Evolutionary conservation across 495 filamentous ascomycete species (phyloP).

Genomic region (Hypoxylon cercidicola): DNA sequence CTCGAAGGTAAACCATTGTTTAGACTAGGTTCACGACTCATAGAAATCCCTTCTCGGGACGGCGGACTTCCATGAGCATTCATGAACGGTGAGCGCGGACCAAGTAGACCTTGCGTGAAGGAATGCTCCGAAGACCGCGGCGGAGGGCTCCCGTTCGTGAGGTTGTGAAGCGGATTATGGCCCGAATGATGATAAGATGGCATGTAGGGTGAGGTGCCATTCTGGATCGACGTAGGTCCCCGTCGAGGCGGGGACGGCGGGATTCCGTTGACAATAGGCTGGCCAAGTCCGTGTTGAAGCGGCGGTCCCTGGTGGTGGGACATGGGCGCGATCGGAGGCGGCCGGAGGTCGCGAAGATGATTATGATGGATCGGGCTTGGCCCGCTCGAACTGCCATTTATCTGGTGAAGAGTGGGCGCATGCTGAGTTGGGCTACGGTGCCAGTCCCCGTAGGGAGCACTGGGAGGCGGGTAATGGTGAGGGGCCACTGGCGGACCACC

Average conservation of each 20-base stretch:
- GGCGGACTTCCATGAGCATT: conserved; percentile 52
- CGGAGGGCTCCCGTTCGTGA: conserved; percentile 49
- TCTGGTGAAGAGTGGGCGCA: conserved; percentile 50
- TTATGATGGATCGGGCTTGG: conserved; percentile 51
- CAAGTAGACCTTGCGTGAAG: conserved; percentile 48
- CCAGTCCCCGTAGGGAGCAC: conserved; percentile 49
- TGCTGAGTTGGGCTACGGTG: conserved; percentile 47
- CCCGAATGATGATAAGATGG: conserved; percentile 42
- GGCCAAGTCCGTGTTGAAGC: conserved; percentile 53
- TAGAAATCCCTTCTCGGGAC: conserved; percentile 42
- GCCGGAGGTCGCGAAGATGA: conserved; percentile 55
- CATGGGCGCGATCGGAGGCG: conserved; percentile 52
- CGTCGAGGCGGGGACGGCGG: conserved; percentile 53
- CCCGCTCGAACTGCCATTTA: conserved; percentile 51
- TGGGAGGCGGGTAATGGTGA: conserved; percentile 54
- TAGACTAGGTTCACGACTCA: conserved; percentile 48
- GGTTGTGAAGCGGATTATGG: conserved; percentile 51
- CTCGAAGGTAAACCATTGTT: conserved; percentile 32
- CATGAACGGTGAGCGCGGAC: conserved; percentile 47
- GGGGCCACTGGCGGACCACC: conserved; percentile 41
- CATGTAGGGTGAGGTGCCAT: conserved; percentile 32
- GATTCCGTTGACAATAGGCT: conserved; percentile 53
- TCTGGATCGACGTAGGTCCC: conserved; percentile 34
- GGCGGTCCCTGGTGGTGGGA: conserved; percentile 48
- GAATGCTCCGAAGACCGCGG: conserved; percentile 46